Evolutionary conservation across 352 stramenopile species (phyloP).

Genomic region (Phytophthora crassamura): DNA sequence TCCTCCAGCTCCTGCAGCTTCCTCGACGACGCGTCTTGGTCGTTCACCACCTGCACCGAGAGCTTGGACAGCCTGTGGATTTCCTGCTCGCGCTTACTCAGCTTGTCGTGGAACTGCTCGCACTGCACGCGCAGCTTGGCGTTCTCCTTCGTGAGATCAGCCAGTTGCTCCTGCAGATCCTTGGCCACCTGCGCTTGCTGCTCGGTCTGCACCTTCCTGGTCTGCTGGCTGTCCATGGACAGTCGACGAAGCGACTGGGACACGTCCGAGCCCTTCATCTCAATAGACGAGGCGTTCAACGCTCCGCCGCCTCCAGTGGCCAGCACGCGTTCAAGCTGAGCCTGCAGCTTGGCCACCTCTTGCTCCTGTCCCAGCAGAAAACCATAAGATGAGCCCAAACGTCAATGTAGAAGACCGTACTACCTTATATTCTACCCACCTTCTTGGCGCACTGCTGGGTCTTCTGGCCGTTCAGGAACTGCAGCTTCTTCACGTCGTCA

Average conservation of each 20-base stretch:
- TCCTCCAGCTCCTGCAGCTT: constrained; percentile 48
- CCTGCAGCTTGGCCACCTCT: constrained; percentile 69
- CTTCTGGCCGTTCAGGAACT: constrained; percentile 71
- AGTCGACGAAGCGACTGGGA: constrained; percentile 27
- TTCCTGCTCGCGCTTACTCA: constrained; percentile 72
- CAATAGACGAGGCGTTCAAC: constrained; percentile 34
- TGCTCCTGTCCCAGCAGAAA: constrained; percentile 45
- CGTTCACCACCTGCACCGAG: constrained; percentile 39
- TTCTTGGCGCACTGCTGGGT: constrained; percentile 63
- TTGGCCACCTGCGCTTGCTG: constrained; percentile 42
- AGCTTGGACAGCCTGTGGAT: constrained; percentile 71
- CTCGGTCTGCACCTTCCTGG: constrained; percentile 22
- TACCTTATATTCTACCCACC: constrained; percentile 35
- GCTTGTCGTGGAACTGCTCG: constrained; percentile 54
- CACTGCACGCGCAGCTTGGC: constrained; percentile 44
- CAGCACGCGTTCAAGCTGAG: constrained; percentile 66
- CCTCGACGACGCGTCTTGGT: constrained; percentile 25
- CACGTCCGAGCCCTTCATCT: constrained; percentile 33
- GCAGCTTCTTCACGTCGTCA: constrained; percentile 76
- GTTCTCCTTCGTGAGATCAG: constrained; percentile 56
- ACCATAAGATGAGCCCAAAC: not conserved
- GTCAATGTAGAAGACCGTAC: constrained; percentile 3
- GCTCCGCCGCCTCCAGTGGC: constrained; percentile 35
- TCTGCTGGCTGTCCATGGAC: constrained; percentile 34
- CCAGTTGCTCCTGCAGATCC: constrained; percentile 57